phyloP scores from a whole-genome alignment of 2,329 filamentous ascomycete genomes.

The Pseudogymnoascus pannorum region DNA sequence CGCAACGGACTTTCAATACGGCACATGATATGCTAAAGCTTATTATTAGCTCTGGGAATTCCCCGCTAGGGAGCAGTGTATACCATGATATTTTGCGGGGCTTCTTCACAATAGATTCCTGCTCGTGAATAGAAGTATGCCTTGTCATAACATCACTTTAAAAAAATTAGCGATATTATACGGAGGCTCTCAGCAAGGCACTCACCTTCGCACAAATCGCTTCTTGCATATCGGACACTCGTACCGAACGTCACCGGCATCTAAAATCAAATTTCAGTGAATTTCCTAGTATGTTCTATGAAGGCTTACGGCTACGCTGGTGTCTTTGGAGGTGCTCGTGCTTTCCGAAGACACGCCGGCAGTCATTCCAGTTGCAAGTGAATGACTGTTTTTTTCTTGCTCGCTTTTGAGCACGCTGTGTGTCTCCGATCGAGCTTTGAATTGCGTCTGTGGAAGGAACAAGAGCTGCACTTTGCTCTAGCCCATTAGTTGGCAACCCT shows the following conservation, averaged over 20 bases:
- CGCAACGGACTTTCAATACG: constrained; percentile 14
- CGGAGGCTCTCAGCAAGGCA: background rate
- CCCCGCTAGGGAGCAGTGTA: background rate
- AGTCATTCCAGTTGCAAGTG: constrained; percentile 15
- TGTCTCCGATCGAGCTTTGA: background rate
- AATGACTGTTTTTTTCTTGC: constrained; percentile 10
- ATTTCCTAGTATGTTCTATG: background rate
- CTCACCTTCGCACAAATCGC: constrained; percentile 17
- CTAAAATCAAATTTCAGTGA: constrained; percentile 8
- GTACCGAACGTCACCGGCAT: constrained; percentile 16
- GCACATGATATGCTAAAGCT: constrained; percentile 13
- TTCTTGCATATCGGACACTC: constrained; percentile 17
- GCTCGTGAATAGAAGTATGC: constrained; percentile 15
- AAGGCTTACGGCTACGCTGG: constrained; percentile 15
- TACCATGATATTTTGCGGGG: constrained; percentile 17
- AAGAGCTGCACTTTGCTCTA: background rate
- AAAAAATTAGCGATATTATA: constrained; percentile 7
- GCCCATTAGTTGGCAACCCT: background rate
- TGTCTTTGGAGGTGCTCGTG: constrained; percentile 17
- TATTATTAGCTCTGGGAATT: constrained; percentile 8
- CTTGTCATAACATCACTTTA: constrained; percentile 17
- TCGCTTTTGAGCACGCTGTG: background rate
- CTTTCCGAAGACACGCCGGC: constrained; percentile 15
- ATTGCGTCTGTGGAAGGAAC: background rate
- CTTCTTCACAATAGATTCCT: constrained; percentile 11